Base-by-base conservation (phyloP, 768 basidiomycete genomes). In the Lactarius evosmus region DNA sequence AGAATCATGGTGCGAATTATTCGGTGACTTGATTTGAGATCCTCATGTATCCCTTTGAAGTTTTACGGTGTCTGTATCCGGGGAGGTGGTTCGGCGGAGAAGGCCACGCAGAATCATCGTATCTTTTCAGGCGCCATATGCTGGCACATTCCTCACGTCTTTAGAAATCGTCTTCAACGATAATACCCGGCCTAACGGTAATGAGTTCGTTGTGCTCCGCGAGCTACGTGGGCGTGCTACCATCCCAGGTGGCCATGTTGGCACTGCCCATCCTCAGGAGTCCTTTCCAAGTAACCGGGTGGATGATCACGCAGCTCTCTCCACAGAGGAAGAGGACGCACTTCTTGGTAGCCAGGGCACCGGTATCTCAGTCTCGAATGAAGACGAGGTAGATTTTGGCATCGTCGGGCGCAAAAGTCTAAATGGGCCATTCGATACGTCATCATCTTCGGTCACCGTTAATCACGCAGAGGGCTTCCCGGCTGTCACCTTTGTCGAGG, bases 281-380 rank as follows among this genome's bases (percentile, higher is more conserved):
- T 3, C 25, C 30, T 53, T 29, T 19, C 46, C 29, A 12, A n/a
- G 30, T 25, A 22, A 32, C 12, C 14, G 0, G 19, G 52, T 27
- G 4, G 44, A 41, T 29, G 44, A 41, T n/a, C 16, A 50, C 9
- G 38, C 30, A 7, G 50, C 11, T 8, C 22, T 17, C 32, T 52
- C 59, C n/a, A 4, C 36, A 3, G 64, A 56, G 12, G 63, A 56
- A 36, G 64, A 30, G 12, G 55, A 56, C 9, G 55, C 25, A 4
- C 6, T 51, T 16, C 56, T 9, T 50, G 84, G 86, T 66, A 84
- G 83, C 57, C 74, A 84, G 54, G 83, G 81, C 0, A 71, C 86
- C 11, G 67, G 70, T 0, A 71, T 87, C 3, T 72, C 75, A 2
- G 66, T 69, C 58, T 58, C 51, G 17, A 17, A 27, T 5, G 66